Base-by-base conservation (phyloP, 129 eudicot genomes). In the Calendula officinalis region DNA sequence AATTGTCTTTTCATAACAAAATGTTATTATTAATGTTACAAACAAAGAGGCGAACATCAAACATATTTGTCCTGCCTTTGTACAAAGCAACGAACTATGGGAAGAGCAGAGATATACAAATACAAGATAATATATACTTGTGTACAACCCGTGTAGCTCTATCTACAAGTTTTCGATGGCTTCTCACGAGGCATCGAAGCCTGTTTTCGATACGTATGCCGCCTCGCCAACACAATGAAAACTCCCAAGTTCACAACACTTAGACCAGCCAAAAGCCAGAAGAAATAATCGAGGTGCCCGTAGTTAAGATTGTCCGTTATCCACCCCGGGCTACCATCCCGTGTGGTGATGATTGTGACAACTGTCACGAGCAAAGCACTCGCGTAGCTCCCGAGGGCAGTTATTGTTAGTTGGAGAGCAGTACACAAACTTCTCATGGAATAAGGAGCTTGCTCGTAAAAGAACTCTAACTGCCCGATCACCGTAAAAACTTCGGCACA, bases 401-500 rank as follows among this genome's bases (percentile, higher is more conserved):
- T 71, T 4, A 89, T 88, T 2, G 83, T 77, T 12, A 88, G 82
- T 4, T 80, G 79, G 2, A 88, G 84, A 7, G 91, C 91, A 5
- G 88, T 65, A 56, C 84, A 77, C 66, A 88, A 45, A 64, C 91
- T 88, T 44, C 88, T 60, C 96, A 88, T 88, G 0, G 88, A 83
- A 52, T 88, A 84, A 3, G 96, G 96, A 33, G 91, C 87, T 52
- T 88, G 84, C 7, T 84, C 86, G 30, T 84, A 84, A 67, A 83
- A 84, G 57, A 88, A 88, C 77, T 88, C 96, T 17, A 88, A 8
- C 41, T 88, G 91, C 56, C 96, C 96, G 5, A 88, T 69, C 33
- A 73, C 66, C 5, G 88, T 79, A 45, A 88, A 88, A 3, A 84
- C 91, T 60, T 88, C 96, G 1, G 88, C 91, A 45, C 82, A 80